A percentile compares a stretch with the other conserved stretches of the same genome.
Conservation (phyloP, 1,284 basidiomycete species). For the Erythrobasidium hasegawianum region DNA sequence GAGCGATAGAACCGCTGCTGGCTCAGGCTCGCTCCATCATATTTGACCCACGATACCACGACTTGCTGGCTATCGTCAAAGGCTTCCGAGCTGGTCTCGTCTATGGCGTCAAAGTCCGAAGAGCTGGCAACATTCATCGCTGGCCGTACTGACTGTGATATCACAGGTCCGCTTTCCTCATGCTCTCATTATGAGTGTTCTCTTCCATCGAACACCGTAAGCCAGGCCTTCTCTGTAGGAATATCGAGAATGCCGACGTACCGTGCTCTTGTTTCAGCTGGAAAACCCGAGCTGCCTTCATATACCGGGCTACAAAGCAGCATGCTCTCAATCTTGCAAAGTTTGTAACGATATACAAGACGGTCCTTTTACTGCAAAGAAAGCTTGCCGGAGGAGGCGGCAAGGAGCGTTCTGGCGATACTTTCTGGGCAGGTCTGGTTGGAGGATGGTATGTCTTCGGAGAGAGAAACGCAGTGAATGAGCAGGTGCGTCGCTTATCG, state of each 20-base stretch:
- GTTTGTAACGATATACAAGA: conserved; percentile 93
- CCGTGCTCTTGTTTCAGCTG: conserved; percentile 1
- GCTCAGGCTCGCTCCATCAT: conserved; percentile 41
- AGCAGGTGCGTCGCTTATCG: conserved; percentile 67
- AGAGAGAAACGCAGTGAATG: conserved; percentile 91
- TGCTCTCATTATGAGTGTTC: conserved; percentile 94
- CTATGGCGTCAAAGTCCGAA: conserved; percentile 73
- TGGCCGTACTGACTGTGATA: neutral
- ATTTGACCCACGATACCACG: conserved; percentile 69
- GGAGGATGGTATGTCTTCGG: conserved; percentile 93
- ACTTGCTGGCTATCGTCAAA: conserved; percentile 85
- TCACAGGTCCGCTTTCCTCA: conserved; percentile 69
- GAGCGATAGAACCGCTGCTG: neutral
- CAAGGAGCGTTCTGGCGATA: conserved; percentile 76
- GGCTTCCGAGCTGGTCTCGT: conserved; percentile 93
- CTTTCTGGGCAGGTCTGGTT: conserved; percentile 87
- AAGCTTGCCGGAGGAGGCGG: conserved; percentile 54
- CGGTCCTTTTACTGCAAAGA: conserved; percentile 73
- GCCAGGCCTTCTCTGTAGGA: conserved; percentile 31
- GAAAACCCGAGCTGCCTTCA: conserved; percentile 59
- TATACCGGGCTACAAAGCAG: conserved; percentile 81
- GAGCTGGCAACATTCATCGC: neutral
- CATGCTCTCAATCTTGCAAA: conserved; percentile 85
- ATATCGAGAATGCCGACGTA: neutral
- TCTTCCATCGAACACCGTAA: conserved; percentile 58